A percentile compares a stretch with the other conserved stretches of the same genome.
These are phyloP conservation scores for Nemania sp. DNA, from an alignment of 2,329 filamentous ascomycete species.

Conservation along the genomic window DNA sequence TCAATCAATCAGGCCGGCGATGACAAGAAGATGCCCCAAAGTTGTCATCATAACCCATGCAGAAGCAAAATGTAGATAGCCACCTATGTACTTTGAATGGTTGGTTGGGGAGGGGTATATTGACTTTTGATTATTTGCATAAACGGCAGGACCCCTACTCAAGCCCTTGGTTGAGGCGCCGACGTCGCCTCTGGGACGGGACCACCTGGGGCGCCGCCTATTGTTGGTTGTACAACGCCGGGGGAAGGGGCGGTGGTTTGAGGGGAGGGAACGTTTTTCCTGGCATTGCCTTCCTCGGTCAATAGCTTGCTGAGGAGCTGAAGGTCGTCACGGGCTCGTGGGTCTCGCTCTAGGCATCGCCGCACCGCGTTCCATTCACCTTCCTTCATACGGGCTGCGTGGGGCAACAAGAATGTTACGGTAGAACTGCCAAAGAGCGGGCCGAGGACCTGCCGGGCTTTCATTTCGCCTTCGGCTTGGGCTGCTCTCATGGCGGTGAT, in stretches of 20 bases:
- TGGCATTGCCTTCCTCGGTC: constrained; percentile 51
- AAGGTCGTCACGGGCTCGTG: constrained; percentile 66
- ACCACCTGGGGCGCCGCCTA: constrained; percentile 37
- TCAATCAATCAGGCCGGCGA: not conserved
- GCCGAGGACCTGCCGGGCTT: constrained; percentile 68
- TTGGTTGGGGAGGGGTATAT: too few relatives aligned
- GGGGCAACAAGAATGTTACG: constrained; percentile 70
- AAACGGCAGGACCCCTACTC: not conserved
- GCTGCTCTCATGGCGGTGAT: constrained; percentile 46
- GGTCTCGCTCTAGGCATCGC: constrained; percentile 68
- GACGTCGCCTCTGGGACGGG: constrained; percentile 29
- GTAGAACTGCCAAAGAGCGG: constrained; percentile 65
- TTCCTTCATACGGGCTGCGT: constrained; percentile 70
- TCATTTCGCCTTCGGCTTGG: constrained; percentile 57
- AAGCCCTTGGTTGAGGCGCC: constrained; percentile 35
- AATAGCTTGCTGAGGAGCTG: constrained; percentile 59
- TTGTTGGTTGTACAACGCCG: constrained; percentile 40
- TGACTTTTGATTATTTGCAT: not conserved
- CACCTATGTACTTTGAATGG: constrained; percentile 9
- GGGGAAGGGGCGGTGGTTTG: constrained; percentile 33
- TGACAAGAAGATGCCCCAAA: not conserved
- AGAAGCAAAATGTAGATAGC: constrained; percentile 1
- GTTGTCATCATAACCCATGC: constrained; percentile 13
- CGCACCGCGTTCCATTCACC: constrained; percentile 76
- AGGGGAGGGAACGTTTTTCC: constrained; percentile 35